Base-by-base conservation (phyloP, 108 stramenopile species). In the Cyclotella baltica region DNA sequence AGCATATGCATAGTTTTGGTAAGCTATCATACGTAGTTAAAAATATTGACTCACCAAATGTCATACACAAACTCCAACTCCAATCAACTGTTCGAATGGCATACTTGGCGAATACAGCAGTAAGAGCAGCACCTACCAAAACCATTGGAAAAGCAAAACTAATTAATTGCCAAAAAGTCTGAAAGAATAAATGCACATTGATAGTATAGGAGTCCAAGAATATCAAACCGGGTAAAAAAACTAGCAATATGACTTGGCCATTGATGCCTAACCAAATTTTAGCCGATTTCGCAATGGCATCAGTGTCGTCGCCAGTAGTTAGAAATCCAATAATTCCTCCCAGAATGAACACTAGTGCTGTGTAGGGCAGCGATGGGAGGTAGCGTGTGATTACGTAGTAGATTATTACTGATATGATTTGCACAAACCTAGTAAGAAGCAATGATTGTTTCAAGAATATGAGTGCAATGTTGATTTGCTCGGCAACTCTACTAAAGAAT, bases 131-230 rank as follows among this genome's bases (percentile, higher is more conserved):
- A 53, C 92, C 92, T 16, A 72, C 92, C 63, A 91, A 70, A 27
- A 91, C 90, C 86, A 91, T 81, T 1, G 97, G 97, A 74, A 91
- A 92, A 10, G 98, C 98, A 52, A 99, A 90, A 30, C 91, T 75
- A 4, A 96, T 23, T 10, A 89, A 53, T 75, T 96, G 94, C 28
- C 52, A 16, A 33, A 94, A 57, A 3, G 80, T 53, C 23, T 71
- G 69, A 10, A 57, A 22, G 43, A 95, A 94, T 11, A 95, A 59
- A 70, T 93, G 88, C 2, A 86, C 81, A 76, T 96, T 89, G 20
- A 94, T 74, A 10, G 70, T 75, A 51, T 90, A 83, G 4, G 81
- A 51, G 62, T 82, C 81, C 35, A 64, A 35, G 62, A 76, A 82
- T 15, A 82, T 46, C 28, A 82, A 65, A 23, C 75, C 81, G 30